Evolutionary conservation across 202 grass and related monocot genomes (phyloP).

Genomic region (Panicum hallii): DNA sequence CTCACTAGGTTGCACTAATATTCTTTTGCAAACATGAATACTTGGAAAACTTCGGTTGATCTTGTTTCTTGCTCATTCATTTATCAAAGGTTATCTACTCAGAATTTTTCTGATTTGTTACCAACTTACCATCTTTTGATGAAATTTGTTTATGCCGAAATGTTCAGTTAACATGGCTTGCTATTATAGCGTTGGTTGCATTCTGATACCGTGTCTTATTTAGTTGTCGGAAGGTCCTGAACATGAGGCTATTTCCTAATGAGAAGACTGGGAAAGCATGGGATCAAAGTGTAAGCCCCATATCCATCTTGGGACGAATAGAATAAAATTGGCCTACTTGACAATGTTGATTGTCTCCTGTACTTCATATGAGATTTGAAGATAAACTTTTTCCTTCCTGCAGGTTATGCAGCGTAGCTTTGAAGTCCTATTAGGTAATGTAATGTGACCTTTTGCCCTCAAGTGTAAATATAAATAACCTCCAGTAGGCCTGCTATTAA

Average conservation of each 20-base stretch:
- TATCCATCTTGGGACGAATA: slow-evolving; percentile 17
- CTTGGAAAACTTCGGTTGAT: background rate
- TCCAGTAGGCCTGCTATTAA: slow-evolving; percentile 8
- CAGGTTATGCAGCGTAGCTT: slow-evolving; percentile 84
- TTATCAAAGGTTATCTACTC: background rate
- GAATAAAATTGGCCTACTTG: slow-evolving; percentile 6
- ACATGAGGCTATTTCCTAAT: slow-evolving; percentile 91
- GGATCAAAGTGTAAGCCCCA: slow-evolving; percentile 79
- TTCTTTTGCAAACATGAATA: background rate
- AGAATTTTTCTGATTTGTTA: slow-evolving; percentile 13
- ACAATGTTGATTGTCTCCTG: background rate
- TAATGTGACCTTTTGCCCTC: slow-evolving; percentile 12
- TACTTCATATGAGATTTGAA: slow-evolving; percentile 4
- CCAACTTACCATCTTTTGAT: background rate
- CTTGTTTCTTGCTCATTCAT: background rate
- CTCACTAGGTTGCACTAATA: background rate
- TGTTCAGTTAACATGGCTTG: slow-evolving; percentile 17
- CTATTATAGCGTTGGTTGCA: background rate
- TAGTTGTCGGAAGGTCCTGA: slow-evolving; percentile 89
- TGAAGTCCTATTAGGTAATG: slow-evolving; percentile 77
- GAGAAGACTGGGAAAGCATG: slow-evolving; percentile 77
- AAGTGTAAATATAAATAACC: background rate
- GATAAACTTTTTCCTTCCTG: slow-evolving; percentile 21
- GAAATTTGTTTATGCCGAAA: slow-evolving; percentile 10
- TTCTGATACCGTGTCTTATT: slow-evolving; percentile 33